Conservation (phyloP, 805 yeast genomes). For the Zygosaccharomyces gambellarensis region DNA sequence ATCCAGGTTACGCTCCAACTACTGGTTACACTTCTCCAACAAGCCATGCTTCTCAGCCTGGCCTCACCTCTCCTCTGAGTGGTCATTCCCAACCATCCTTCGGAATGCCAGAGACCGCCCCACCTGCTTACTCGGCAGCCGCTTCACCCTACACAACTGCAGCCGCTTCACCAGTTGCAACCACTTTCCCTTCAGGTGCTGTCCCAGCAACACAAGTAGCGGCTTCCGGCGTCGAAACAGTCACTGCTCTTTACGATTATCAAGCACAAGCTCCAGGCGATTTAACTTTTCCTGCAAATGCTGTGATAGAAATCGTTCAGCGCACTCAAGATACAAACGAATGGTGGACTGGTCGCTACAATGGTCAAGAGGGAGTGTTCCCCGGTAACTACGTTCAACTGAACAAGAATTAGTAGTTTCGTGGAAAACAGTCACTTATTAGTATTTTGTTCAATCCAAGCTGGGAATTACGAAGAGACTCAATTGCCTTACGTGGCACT, state of each 20-base stretch:
- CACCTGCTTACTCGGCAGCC: constrained; percentile 15
- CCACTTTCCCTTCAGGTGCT: constrained; percentile 32
- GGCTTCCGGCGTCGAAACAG: constrained; percentile 48
- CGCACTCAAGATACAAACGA: constrained; percentile 82
- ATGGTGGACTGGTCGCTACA: constrained; percentile 94
- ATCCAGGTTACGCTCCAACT: constrained; percentile 19
- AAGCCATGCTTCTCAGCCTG: constrained; percentile 20
- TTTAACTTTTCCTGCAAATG: constrained; percentile 81
- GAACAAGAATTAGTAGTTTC: constrained; percentile 31
- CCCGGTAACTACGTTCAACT: constrained; percentile 95
- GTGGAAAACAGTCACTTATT: neutral
- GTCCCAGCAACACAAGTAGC: constrained; percentile 38
- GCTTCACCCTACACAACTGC: constrained; percentile 7
- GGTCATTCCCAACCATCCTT: constrained; percentile 1
- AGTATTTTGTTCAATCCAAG: neutral
- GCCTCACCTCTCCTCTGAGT: neutral
- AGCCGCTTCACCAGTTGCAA: constrained; percentile 21
- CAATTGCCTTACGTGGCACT: neutral
- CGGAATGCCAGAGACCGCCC: constrained; percentile 8
- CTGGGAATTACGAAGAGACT: neutral
- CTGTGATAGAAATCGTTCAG: constrained; percentile 74
- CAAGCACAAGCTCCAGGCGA: constrained; percentile 93
- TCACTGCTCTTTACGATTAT: constrained; percentile 89
- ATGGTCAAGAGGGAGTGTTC: constrained; percentile 85
- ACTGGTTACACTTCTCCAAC: constrained; percentile 15